These are phyloP conservation scores for Plasmodium coatneyi DNA, from an alignment of 169 alveolate genomes.

Conservation along the genomic window DNA sequence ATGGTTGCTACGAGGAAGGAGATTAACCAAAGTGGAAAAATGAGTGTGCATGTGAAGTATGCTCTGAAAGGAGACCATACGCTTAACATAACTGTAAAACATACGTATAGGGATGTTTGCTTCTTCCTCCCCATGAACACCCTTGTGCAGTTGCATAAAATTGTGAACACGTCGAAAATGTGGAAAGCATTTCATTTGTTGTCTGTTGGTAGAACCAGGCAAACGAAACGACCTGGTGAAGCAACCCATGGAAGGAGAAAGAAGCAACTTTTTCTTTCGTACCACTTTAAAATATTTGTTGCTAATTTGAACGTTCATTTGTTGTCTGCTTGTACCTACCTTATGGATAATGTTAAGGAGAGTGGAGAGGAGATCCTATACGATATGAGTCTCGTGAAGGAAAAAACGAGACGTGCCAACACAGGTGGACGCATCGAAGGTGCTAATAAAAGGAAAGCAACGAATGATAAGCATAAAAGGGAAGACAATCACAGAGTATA, in stretches of 20 bases:
- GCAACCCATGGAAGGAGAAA: not conserved
- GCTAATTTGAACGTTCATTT: not conserved
- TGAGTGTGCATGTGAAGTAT: not conserved
- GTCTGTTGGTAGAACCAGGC: not conserved
- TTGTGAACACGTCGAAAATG: not conserved
- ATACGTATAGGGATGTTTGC: not conserved
- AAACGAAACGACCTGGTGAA: not conserved
- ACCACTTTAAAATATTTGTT: slow-evolving; percentile 1
- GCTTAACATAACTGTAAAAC: not conserved
- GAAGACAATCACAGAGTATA: not conserved
- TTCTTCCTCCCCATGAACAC: slow-evolving; percentile 1
- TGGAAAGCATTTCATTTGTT: not conserved
- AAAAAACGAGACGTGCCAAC: not conserved
- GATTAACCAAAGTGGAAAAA: not conserved
- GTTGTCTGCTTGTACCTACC: slow-evolving; percentile 13
- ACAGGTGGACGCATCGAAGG: not conserved
- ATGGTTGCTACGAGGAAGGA: not conserved
- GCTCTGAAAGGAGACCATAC: not conserved
- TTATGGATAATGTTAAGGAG: not conserved
- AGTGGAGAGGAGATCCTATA: not conserved
- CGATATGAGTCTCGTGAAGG: slow-evolving; percentile 1
- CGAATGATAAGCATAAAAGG: not conserved
- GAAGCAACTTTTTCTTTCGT: not conserved
- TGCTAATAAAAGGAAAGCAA: not conserved
- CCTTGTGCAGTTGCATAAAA: not conserved